Evolutionary conservation across 2,329 filamentous ascomycete species (phyloP).

Genomic region (Sporothrix euskadiensis): DNA sequence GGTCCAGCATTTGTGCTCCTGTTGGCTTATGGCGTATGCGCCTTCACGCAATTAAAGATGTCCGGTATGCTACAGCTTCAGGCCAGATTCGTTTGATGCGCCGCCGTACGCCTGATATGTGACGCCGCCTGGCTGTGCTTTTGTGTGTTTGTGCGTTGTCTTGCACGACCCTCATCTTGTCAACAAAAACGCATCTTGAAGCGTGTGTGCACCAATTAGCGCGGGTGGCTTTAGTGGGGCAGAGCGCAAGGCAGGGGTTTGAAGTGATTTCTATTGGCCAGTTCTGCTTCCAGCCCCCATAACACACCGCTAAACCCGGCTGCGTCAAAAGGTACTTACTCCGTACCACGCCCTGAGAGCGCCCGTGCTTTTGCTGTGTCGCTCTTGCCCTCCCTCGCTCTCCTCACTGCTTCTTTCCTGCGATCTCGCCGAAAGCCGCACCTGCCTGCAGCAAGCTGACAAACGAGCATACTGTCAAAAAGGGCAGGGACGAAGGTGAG

Average conservation of each 20-base stretch:
- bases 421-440: neutral
- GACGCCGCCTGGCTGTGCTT: neutral
- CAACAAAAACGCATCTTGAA: constrained; percentile 3
- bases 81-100: constrained; percentile 4
- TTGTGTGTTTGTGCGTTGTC: neutral
- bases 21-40: neutral
- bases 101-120: neutral
- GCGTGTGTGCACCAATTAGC: neutral
- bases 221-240: neutral
- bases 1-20: neutral
- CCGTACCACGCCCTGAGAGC: neutral
- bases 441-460: neutral
- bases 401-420: neutral
- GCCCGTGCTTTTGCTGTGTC: neutral
- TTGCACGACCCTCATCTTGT: constrained; percentile 2
- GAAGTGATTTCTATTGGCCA: neutral
- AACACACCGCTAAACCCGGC: constrained; percentile 4
- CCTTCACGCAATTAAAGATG: neutral
- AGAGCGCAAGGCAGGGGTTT: neutral
- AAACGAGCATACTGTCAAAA: neutral
- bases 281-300: neutral
- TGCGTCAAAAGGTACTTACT: neutral
- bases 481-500: neutral
- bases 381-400: neutral
- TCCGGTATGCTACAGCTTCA: neutral